A percentile compares a stretch with the other conserved stretches of the same genome.
These are phyloP conservation scores for Brassica nigra DNA, from an alignment of 345 rosid genomes.

Conservation along the genomic window DNA sequence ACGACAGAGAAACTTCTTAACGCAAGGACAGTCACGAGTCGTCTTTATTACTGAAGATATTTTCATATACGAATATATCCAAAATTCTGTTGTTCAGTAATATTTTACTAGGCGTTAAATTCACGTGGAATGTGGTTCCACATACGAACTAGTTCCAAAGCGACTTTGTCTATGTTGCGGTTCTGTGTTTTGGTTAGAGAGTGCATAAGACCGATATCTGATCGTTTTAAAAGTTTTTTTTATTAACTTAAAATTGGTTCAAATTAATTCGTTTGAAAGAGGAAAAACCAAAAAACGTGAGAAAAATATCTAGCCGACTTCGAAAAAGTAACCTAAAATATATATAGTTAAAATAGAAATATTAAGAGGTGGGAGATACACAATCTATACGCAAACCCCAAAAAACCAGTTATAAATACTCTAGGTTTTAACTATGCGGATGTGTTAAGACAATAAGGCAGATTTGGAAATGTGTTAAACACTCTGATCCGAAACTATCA, in stretches of 20 bases:
- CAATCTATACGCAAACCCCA: background rate
- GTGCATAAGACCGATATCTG: background rate
- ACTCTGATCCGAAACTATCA: too few species aligned
- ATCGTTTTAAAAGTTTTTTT: background rate
- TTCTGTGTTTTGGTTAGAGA: background rate
- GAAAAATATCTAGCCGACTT: background rate
- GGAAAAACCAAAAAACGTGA: background rate
- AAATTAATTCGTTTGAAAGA: background rate
- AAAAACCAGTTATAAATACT: too few species aligned
- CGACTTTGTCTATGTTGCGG: background rate
- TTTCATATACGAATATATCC: conserved; percentile 7
- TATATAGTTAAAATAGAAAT: background rate
- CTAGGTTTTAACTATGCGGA: too few species aligned
- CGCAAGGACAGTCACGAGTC: conserved; percentile 18
- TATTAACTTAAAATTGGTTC: background rate
- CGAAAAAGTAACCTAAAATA: background rate
- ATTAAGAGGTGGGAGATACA: background rate
- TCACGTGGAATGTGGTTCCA: conserved; percentile 11
- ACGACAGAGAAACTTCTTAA: conserved; percentile 1
- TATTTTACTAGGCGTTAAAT: background rate
- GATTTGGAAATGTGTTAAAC: too few species aligned
- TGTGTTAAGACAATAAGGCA: too few species aligned
- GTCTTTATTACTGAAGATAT: background rate
- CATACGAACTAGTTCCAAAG: background rate
- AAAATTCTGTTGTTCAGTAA: background rate